A percentile compares a stretch with the other conserved stretches of the same genome.
phyloP scores from a whole-genome alignment of 805 yeast genomes.

The Teunomyces kruisii region DNA sequence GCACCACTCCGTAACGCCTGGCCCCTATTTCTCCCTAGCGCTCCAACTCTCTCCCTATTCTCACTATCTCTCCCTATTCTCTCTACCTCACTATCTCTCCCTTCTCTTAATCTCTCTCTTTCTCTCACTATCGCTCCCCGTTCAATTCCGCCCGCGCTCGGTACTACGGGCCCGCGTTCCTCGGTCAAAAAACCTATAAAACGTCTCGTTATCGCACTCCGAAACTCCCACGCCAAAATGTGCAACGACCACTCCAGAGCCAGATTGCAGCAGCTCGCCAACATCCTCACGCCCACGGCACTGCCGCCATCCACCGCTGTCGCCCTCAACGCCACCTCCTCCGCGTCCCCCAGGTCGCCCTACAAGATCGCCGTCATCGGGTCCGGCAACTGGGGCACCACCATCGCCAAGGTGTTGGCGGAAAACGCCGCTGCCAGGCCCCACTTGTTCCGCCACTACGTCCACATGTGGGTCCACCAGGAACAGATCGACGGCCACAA shows the following conservation, averaged over 20 bases:
- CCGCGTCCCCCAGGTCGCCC: constrained; percentile 15
- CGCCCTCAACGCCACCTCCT: constrained; percentile 5
- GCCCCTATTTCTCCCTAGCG: no score
- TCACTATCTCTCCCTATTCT: no score
- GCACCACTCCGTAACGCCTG: no score
- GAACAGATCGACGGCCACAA: constrained; percentile 41
- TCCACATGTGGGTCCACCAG: constrained; percentile 48
- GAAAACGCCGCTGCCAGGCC: constrained; percentile 43
- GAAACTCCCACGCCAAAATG: background rate
- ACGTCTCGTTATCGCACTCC: constrained; percentile 1
- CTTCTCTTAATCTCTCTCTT: no score
- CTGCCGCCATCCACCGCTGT: constrained; percentile 4
- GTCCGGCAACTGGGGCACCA: constrained; percentile 50
- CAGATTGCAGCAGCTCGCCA: constrained; percentile 24
- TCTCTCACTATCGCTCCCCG: no score
- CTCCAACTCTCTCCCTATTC: no score
- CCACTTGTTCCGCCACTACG: constrained; percentile 35
- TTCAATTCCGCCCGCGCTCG: no score
- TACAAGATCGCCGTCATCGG: constrained; percentile 44
- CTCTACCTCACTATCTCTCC: no score
- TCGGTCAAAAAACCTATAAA: constrained; percentile 3
- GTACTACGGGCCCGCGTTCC: constrained; percentile 1
- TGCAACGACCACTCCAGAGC: background rate
- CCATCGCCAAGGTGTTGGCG: constrained; percentile 45
- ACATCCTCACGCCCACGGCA: constrained; percentile 23